Percentiles rank a stretch among this genome's conserved stretches.
Conservation (phyloP, 164 flowering plant genomes). For the grape (Vitis vinifera) region DNA sequence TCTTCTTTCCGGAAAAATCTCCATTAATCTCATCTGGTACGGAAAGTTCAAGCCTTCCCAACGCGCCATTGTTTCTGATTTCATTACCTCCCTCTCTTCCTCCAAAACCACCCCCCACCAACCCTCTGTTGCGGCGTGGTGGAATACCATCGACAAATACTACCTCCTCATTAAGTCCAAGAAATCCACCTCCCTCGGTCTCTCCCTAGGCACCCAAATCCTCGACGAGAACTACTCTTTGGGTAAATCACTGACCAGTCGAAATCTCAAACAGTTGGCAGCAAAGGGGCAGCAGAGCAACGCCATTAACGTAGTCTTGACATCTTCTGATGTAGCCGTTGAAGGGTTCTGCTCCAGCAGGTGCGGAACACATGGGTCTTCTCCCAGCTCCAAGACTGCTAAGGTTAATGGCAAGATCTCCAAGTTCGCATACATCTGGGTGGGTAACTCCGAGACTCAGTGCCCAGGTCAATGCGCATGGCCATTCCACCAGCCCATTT, state of each 20-base stretch:
- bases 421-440: conserved; percentile 67
- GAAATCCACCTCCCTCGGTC: conserved; percentile 22
- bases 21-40: conserved; percentile 72
- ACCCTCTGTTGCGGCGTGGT: conserved; percentile 69
- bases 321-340: conserved; percentile 54
- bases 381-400: neutral
- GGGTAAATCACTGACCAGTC: conserved; percentile 48
- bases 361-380: conserved; percentile 60
- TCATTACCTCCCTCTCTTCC: conserved; percentile 48
- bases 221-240: conserved; percentile 52
- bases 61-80: conserved; percentile 57
- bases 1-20: conserved; percentile 56
- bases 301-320: conserved; percentile 57
- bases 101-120: conserved; percentile 5
- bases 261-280: conserved; percentile 42
- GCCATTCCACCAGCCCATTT: conserved; percentile 68
- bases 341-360: conserved; percentile 55
- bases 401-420: conserved; percentile 6
- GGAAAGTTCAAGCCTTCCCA: conserved; percentile 69
- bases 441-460: conserved; percentile 57
- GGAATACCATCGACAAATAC: conserved; percentile 55
- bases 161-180: conserved; percentile 24
- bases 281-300: conserved; percentile 31
- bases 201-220: conserved; percentile 41
- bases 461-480: conserved; percentile 68